A percentile compares a stretch with the other conserved stretches of the same genome.
phyloP scores from a whole-genome alignment of 495 filamentous ascomycete genomes.

The Xylaria acuta region DNA sequence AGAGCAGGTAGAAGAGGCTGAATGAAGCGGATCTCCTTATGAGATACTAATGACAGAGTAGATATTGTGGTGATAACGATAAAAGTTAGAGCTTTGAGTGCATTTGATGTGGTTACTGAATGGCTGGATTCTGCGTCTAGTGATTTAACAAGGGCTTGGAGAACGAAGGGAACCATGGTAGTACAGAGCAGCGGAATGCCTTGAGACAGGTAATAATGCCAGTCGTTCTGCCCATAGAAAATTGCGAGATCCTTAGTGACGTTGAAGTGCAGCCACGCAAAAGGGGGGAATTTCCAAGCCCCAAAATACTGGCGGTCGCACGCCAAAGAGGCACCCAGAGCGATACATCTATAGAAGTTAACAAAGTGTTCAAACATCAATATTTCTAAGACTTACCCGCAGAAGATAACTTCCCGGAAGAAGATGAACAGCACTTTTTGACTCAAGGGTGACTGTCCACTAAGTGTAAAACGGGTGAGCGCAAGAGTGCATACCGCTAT shows the following conservation, averaged over 20 bases:
- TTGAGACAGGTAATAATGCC: constrained; percentile 92
- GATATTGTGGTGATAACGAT: constrained; percentile 65
- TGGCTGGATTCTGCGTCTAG: constrained; percentile 41
- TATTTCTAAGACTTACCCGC: constrained; percentile 58
- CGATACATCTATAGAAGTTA: constrained; percentile 51
- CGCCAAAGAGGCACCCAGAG: constrained; percentile 67
- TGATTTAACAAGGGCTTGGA: constrained; percentile 67
- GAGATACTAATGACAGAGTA: constrained; percentile 78
- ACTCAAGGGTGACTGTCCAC: constrained; percentile 49
- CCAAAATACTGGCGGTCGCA: constrained; percentile 85
- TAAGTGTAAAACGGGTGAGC: constrained; percentile 48
- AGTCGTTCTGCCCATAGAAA: constrained; percentile 91
- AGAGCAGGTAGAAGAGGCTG: constrained; percentile 89
- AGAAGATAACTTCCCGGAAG: constrained; percentile 65
- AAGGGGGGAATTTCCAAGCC: constrained; percentile 86
- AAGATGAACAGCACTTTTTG: constrained; percentile 59
- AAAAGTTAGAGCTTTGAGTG: constrained; percentile 64
- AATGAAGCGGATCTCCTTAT: constrained; percentile 98
- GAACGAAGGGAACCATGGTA: constrained; percentile 77
- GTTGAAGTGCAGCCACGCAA: constrained; percentile 93
- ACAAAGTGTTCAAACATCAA: neutral
- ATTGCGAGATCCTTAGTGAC: constrained; percentile 81
- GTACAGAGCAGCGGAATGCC: constrained; percentile 88
- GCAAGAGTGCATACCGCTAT: constrained; percentile 55
- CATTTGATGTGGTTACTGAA: constrained; percentile 47